Evolutionary conservation across 2,329 filamentous ascomycete genomes (phyloP), one percentile per base, ranked within the genome.

Genomic region (Colletotrichum eleusines): DNA sequence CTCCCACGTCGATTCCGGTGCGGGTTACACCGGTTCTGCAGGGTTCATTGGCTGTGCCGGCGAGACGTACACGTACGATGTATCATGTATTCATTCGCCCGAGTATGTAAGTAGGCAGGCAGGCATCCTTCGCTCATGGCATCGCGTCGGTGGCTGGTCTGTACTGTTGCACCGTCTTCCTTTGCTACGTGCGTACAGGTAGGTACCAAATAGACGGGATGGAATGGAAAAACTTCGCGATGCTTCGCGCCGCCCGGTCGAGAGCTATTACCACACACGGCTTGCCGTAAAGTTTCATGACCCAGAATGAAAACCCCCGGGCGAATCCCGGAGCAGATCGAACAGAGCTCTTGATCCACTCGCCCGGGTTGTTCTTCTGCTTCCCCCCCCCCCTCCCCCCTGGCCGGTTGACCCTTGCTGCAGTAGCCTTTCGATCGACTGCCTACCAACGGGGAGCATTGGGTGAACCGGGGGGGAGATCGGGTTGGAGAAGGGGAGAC

Each of bases 271-370:
- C 38, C 54, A 33, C 4, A 4, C 7, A n/a, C 48, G 46, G 31
- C 26, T 53, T n/a, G 23, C 48, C 33, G 55, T 53, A 63, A 66
- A 67, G 68, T 63, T 44, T 44, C 58, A 58, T 51, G 42, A 3
- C 42, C 42, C 54, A 60, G 23, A 67, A 58, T 7, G 44, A 28
- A 70, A 70, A 33, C 23, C 63, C 68, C 63, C 33, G 42, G 63
- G 26, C 50, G 65, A 60, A 73, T 68, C 71, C 71, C 38, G 60
- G 71, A 54, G 71, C 68, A 73, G 71, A 73, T 73, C 71, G 71
- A 67, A 73, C 71, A 70, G 62, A 63, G 55, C 42, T 60, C 59
- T 67, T 63, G 63, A 60, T 63, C 66, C 70, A 70, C 61, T 71
- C 57, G 51, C 35, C 68, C 55, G 68, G 68, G 68, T 63, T 58